Evolutionary conservation across 768 basidiomycete species (phyloP).

Genomic region (Pleurotus salmoneostramineus): DNA sequence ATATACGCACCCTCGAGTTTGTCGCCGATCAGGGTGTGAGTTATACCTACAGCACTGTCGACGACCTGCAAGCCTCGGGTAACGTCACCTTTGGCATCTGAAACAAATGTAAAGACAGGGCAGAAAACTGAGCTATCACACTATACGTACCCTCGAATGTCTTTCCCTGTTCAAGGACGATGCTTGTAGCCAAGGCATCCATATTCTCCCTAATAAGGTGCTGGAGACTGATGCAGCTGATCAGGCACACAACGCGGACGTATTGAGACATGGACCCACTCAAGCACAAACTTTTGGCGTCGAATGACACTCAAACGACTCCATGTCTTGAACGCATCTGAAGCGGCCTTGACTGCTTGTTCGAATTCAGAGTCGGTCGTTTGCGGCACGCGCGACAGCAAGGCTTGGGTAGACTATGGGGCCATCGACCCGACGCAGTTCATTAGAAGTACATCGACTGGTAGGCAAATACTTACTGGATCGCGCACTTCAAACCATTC

Average conservation of each 20-base stretch:
- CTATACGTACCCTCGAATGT: conserved; percentile 65
- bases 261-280: conserved; percentile 49
- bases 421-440: neutral
- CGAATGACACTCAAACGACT: conserved; percentile 79
- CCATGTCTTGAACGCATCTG: conserved; percentile 87
- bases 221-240: conserved; percentile 59
- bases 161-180: conserved; percentile 95
- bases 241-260: neutral
- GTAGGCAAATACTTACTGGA: conserved; percentile 55
- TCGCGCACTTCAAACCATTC: conserved; percentile 88
- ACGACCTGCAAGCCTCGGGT: conserved; percentile 90
- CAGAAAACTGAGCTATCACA: conserved; percentile 9
- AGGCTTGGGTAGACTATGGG: conserved; percentile 79
- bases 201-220: conserved; percentile 80
- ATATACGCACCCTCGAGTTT: conserved; percentile 78
- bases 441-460: neutral
- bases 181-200: conserved; percentile 82
- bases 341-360: conserved; percentile 79
- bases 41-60: conserved; percentile 76
- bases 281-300: conserved; percentile 84
- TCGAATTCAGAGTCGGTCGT: conserved; percentile 80
- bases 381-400: conserved; percentile 88
- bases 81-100: conserved; percentile 94
- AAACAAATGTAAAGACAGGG: neutral
- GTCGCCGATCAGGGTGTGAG: conserved; percentile 83